Evolutionary conservation across 2,329 filamentous ascomycete species (phyloP).

Genomic region (Zymoseptoria tritici): DNA sequence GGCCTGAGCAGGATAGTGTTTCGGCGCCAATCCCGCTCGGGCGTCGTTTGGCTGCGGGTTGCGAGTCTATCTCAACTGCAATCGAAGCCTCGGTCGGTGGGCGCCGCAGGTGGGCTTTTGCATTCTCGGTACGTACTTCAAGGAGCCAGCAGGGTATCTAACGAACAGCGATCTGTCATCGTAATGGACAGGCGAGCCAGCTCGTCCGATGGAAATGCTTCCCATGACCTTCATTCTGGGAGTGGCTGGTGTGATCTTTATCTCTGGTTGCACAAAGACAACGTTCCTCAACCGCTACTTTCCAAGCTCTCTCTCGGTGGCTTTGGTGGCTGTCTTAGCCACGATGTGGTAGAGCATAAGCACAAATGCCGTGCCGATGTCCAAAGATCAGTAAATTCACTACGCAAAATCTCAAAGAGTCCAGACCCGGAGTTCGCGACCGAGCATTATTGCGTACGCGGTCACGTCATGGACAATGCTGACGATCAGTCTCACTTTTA

Average conservation of each 20-base stretch:
- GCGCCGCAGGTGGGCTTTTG: not conserved
- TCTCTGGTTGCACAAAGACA: not conserved
- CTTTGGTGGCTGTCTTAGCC: not conserved
- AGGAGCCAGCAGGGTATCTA: not conserved
- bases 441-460: not conserved
- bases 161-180: not conserved
- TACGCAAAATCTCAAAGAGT: not conserved
- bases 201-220: not conserved
- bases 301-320: not conserved
- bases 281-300: not conserved
- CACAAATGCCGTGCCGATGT: not conserved
- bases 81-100: conserved; percentile 1
- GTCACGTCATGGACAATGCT: not conserved
- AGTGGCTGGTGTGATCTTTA: not conserved
- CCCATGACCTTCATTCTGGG: not conserved
- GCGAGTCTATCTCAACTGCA: conserved; percentile 6
- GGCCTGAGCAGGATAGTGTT: not conserved
- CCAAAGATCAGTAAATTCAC: not conserved
- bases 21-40: conserved; percentile 12
- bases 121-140: not conserved
- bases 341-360: not conserved
- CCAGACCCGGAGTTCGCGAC: not conserved
- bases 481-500: not conserved
- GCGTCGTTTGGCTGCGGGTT: conserved; percentile 7
- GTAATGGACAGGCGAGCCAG: not conserved